Evolutionary conservation across 129 eudicot genomes (phyloP).

Genomic region (Lonicera japonica): DNA sequence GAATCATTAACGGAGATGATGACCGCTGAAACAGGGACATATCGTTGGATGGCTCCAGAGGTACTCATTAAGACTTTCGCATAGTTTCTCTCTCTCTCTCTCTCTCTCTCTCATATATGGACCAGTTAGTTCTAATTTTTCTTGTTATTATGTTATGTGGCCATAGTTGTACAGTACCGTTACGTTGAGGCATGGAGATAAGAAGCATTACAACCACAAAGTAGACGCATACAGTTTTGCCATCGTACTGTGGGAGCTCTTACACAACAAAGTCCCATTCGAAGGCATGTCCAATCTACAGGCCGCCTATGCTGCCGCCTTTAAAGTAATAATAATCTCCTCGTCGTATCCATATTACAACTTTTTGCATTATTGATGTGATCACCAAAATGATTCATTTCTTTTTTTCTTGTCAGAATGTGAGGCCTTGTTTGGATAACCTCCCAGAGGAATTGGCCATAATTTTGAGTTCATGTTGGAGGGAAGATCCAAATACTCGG

Average conservation of each 20-base stretch:
- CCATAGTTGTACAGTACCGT: conserved; percentile 60
- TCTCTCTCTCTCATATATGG: no score
- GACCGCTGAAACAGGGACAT: conserved; percentile 76
- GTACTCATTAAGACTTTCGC: conserved; percentile 10
- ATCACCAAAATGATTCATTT: neutral
- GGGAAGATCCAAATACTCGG: conserved; percentile 48
- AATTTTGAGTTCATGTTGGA: conserved; percentile 54
- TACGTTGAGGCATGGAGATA: conserved; percentile 64
- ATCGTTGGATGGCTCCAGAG: conserved; percentile 85
- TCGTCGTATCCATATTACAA: neutral
- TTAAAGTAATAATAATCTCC: conserved; percentile 35
- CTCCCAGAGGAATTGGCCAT: conserved; percentile 42
- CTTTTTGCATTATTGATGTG: neutral
- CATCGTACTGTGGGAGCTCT: conserved; percentile 63
- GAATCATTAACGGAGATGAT: conserved; percentile 73
- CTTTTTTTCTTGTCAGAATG: conserved; percentile 30
- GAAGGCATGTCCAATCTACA: conserved; percentile 67
- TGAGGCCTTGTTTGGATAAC: conserved; percentile 50
- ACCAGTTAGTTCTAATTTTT: no score
- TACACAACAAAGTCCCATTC: conserved; percentile 45
- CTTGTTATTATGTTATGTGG: no score
- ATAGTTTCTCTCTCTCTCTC: no score
- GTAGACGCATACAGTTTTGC: conserved; percentile 76
- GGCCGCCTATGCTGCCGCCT: conserved; percentile 67
- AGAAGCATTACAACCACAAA: conserved; percentile 64